phyloP scores from a whole-genome alignment of 371 early-diverging fungal species.

The Encephalitozoon cuniculi region DNA sequence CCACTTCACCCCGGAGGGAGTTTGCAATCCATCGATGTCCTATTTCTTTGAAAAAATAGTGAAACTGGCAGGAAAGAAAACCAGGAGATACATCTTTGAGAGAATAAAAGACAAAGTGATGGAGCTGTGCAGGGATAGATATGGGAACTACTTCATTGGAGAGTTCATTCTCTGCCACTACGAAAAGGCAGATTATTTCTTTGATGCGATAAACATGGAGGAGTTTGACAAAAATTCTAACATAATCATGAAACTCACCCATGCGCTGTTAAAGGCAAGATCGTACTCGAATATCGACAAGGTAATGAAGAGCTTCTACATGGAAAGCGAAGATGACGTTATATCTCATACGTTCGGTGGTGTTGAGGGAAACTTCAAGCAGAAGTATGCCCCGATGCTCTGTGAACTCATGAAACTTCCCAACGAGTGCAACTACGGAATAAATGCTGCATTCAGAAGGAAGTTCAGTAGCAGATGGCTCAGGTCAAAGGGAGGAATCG shows the following conservation, averaged over 20 bases:
- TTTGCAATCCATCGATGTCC: constrained; percentile 12
- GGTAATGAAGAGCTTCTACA: constrained; percentile 5
- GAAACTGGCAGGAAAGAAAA: constrained; percentile 5
- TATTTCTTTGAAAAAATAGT: constrained; percentile 54
- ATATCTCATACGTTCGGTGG: constrained; percentile 6
- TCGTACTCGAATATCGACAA: constrained; percentile 4
- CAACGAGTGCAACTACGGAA: not conserved
- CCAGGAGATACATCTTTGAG: constrained; percentile 33
- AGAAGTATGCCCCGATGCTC: constrained; percentile 23
- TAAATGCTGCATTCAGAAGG: constrained; percentile 16
- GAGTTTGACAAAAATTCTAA: constrained; percentile 38
- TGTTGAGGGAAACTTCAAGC: constrained; percentile 5
- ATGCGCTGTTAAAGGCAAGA: not conserved
- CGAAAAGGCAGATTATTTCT: constrained; percentile 11
- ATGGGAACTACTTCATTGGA: constrained; percentile 50
- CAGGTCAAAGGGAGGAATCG: constrained; percentile 14
- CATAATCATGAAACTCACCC: constrained; percentile 14
- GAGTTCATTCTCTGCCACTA: constrained; percentile 29
- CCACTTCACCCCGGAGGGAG: not conserved
- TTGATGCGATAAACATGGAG: not conserved
- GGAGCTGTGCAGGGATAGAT: constrained; percentile 34
- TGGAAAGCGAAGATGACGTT: not conserved
- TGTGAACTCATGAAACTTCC: constrained; percentile 16
- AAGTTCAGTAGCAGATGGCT: constrained; percentile 7
- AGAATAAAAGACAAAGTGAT: constrained; percentile 17